These are phyloP conservation scores for Clarireedia paspali DNA, from an alignment of 2,329 filamentous ascomycete species.

Conservation along the genomic window DNA sequence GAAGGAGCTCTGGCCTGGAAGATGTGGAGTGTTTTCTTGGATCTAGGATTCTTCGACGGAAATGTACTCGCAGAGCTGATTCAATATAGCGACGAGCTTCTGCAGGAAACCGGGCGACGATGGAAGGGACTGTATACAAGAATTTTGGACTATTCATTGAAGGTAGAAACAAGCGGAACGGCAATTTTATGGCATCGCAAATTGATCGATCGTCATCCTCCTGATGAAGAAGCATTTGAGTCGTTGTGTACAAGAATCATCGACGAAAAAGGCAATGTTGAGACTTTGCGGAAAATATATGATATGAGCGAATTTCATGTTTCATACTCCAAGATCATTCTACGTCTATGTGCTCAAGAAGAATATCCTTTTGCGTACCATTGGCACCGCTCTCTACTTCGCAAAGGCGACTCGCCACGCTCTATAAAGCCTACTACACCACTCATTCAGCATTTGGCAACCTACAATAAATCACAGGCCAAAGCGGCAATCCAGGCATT, in stretches of 20 bases:
- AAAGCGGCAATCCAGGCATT: slow-evolving; percentile 20
- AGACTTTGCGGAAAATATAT: slow-evolving; percentile 36
- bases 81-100: slow-evolving; percentile 35
- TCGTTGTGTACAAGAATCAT: slow-evolving; percentile 28
- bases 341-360: slow-evolving; percentile 32
- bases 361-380: slow-evolving; percentile 33
- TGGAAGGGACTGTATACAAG: slow-evolving; percentile 35
- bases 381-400: slow-evolving; percentile 39
- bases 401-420: slow-evolving; percentile 35
- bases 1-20: slow-evolving; percentile 31
- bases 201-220: slow-evolving; percentile 22
- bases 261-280: slow-evolving; percentile 23
- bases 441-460: slow-evolving; percentile 33
- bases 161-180: slow-evolving; percentile 12
- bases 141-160: slow-evolving; percentile 35
- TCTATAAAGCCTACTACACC: slow-evolving; percentile 32
- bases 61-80: slow-evolving; percentile 32
- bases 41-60: slow-evolving; percentile 28
- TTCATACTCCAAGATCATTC: slow-evolving; percentile 37
- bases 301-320: slow-evolving; percentile 29
- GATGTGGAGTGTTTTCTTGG: slow-evolving; percentile 40
- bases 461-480: slow-evolving; percentile 26
- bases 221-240: slow-evolving; percentile 31
- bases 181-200: slow-evolving; percentile 25
- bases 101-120: slow-evolving; percentile 29